Base-by-base conservation (phyloP, 495 filamentous ascomycete genomes). In the Evansstolkia leycettana region DNA sequence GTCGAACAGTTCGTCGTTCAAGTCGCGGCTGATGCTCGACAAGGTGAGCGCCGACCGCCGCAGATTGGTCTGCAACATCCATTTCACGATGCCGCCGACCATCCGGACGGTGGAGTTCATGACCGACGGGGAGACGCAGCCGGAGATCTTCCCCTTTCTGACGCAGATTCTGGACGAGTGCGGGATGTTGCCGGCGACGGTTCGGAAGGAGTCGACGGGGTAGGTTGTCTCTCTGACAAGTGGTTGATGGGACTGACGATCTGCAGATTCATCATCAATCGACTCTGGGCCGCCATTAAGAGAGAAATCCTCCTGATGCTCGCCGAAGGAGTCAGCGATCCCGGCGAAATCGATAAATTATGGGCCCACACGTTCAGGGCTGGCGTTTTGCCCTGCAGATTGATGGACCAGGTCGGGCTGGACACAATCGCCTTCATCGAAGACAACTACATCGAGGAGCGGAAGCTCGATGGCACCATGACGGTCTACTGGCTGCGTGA, bases 241-340 rank as follows among this genome's bases (percentile, higher is more conserved):
- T n/a, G n/a, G n/a, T n/a, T n/a, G n/a, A n/a, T n/a, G n/a, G n/a
- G n/a, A n/a, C n/a, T n/a, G n/a, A n/a, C n/a, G n/a, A n/a, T n/a
- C n/a, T n/a, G n/a, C n/a, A n/a, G n/a, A 4, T 67, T 75, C 42
- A 62, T 77, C 14, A 67, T 73, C 48, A 73, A 74, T 34, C 67
- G 73, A 0, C 55, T 77, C 14, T 77, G 70, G 70, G 72, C 67
- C 0, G 69, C 70, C 4, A 52, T 74, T 38, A 73, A 76, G 45
- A 58, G 69, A 3, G 71, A 75, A 39, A 58, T 57, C 11, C 36
- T 76, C 15, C 48, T 45, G 12, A 65, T 76, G 9, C 51, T 77
- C 3, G 46, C 59, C 2, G 69, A 75, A 17, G 69, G 61, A 0
- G 69, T 74, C 10, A 55, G 48, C 23, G 45, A 48, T 2, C 61